Conservation (phyloP, 805 yeast genomes). For the Blastobotrys americana region DNA sequence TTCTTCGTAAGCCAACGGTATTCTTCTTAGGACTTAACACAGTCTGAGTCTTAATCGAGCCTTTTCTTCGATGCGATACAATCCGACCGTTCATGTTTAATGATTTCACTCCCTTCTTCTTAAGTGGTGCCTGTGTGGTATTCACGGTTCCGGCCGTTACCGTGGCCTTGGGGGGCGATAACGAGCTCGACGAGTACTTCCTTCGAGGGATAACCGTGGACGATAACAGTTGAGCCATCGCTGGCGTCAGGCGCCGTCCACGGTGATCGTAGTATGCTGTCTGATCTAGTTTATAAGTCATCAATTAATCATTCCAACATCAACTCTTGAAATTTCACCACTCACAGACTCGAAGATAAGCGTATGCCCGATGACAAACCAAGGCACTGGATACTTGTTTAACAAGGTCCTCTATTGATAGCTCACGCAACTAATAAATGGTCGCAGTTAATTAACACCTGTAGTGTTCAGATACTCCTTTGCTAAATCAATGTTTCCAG, state of each 20-base stretch:
- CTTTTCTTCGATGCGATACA: too few species aligned
- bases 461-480: not conserved
- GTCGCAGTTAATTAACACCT: not conserved
- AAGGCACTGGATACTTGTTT: too few species aligned
- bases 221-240: constrained; percentile 15
- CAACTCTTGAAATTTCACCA: not conserved
- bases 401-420: too few species aligned
- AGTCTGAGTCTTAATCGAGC: too few species aligned
- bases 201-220: constrained; percentile 17
- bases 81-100: too few species aligned
- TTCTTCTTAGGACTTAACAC: too few species aligned
- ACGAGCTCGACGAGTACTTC: not conserved
- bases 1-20: not conserved
- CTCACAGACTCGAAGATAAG: too few species aligned
- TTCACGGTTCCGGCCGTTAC: too few species aligned
- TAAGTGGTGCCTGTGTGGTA: too few species aligned
- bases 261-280: constrained; percentile 16
- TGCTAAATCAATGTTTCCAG: not conserved
- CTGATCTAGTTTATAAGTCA: not conserved
- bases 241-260: constrained; percentile 18
- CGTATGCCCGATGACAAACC: too few species aligned
- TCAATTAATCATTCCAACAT: not conserved
- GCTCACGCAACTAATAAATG: not conserved
- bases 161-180: too few species aligned
- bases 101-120: too few species aligned